A percentile compares a stretch with the other conserved stretches of the same genome.
These are phyloP conservation scores for Phlyctochytrium arcticum DNA, from an alignment of 192 early-diverging fungal genomes.

Conservation along the genomic window DNA sequence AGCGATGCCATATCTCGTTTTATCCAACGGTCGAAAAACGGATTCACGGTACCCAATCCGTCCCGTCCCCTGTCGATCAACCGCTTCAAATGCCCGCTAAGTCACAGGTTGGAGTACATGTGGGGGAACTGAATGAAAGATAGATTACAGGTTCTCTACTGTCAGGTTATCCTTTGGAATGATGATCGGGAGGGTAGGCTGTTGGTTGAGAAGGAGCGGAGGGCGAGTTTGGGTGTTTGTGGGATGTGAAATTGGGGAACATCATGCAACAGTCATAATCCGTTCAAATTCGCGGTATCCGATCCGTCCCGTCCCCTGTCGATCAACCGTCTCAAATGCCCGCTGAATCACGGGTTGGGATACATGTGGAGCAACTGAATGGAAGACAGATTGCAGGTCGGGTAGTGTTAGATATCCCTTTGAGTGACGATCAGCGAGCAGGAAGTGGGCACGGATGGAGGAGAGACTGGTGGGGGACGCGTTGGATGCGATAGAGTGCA, in stretches of 20 bases:
- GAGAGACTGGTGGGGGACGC: constrained; percentile 10
- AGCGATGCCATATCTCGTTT: too few species aligned
- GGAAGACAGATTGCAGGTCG: constrained; percentile 8
- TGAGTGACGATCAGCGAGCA: constrained; percentile 23
- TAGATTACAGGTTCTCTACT: constrained; percentile 3
- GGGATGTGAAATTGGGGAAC: too few species aligned
- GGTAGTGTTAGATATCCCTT: constrained; percentile 27
- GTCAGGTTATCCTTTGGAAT: too few species aligned
- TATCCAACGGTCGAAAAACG: too few species aligned
- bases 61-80: constrained; percentile 27
- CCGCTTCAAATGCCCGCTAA: constrained; percentile 26
- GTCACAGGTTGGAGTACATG: constrained; percentile 15
- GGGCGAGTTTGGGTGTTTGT: too few species aligned
- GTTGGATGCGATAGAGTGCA: not conserved
- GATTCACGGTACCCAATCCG: constrained; percentile 34
- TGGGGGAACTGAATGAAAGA: constrained; percentile 15
- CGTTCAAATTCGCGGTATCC: constrained; percentile 35
- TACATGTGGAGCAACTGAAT: constrained; percentile 10
- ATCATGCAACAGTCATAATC: constrained; percentile 10
- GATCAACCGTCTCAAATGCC: constrained; percentile 28
- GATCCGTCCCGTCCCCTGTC: constrained; percentile 23
- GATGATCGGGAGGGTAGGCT: too few species aligned
- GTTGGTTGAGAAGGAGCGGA: too few species aligned
- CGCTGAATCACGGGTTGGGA: constrained; percentile 11
- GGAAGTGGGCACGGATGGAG: constrained; percentile 33